Evolutionary conservation across 805 yeast genomes (phyloP), one percentile per base, ranked within the genome.

Genomic region (Brettanomyces sp.): DNA sequence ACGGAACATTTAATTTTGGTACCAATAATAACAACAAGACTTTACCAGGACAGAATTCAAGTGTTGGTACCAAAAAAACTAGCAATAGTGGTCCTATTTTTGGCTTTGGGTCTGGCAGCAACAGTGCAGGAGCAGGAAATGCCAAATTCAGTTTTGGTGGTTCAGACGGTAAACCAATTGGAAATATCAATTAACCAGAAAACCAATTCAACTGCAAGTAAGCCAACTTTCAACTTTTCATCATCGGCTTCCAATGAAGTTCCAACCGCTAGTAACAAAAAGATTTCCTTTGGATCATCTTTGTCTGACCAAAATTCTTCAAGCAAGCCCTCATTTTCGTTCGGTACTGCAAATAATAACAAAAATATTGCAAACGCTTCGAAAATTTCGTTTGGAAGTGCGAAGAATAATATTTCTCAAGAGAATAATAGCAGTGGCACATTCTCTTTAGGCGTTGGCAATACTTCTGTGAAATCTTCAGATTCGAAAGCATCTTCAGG

Each of bases 81-180:
- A 18, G 18, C 18, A 18, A 18, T 18, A 18, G 18, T 18, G 18
- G 18, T 18, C 18, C 47, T 18, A 18, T 32, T 18, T 23, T 14
- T 12, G 7, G 12, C 14, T 9, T 22, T 25, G 22, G 25, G 22
- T 36, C 28, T 12, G 14, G 12, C 9, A 14, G 8, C 18, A 23
- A 40, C 13, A 23, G 12, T 7, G 13, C 41, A 6, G 41, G 22
- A 3, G 22, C 49, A 6, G 41, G 49, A 11, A 46, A 48, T 1
- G 45, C 61, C 1, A 56, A 48, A 3, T 52, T 50, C 44, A 39
- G 48, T 12, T 51, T 55, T 48, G 62, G 59, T 6, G 52, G 54
- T 28, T 42, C 54, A 7, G 47, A 9, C 32, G 2, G 32, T 28
- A 28, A 28, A 28, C 11, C 32, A 6, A 9, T 28, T 6, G 32